Percentiles rank a stretch among this genome's conserved stretches.
These are phyloP conservation scores for Saturnispora silvae DNA, from an alignment of 805 yeast species.

Conservation along the genomic window DNA sequence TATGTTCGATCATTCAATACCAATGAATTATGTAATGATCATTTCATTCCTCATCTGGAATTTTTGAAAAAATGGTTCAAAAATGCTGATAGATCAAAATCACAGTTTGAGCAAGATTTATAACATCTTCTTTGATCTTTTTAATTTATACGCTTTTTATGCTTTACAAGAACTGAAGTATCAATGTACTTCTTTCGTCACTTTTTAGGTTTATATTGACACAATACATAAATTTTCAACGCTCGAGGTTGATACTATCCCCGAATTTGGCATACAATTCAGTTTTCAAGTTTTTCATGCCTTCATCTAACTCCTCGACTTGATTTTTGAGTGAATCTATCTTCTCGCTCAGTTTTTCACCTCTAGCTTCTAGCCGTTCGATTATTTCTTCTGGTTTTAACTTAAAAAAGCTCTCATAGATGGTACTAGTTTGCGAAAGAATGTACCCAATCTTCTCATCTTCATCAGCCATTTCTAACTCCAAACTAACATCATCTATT, in stretches of 20 bases:
- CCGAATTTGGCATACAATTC: slow-evolving; percentile 86
- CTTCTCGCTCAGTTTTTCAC: slow-evolving; percentile 38
- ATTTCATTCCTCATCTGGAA: too few relatives aligned
- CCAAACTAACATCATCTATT: slow-evolving; percentile 75
- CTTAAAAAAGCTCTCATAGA: slow-evolving; percentile 74
- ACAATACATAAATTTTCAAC: too few relatives aligned
- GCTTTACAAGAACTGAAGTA: too few relatives aligned
- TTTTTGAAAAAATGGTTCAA: too few relatives aligned
- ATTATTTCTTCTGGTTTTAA: slow-evolving; percentile 58
- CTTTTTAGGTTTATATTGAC: too few relatives aligned
- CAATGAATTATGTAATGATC: too few relatives aligned
- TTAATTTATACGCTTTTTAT: too few relatives aligned
- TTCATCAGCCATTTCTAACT: slow-evolving; percentile 70
- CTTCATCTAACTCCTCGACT: slow-evolving; percentile 42
- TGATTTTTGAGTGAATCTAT: slow-evolving; percentile 37
- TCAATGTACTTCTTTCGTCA: too few relatives aligned
- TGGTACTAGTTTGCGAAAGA: slow-evolving; percentile 29
- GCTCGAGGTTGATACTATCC: slow-evolving; percentile 74
- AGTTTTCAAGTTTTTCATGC: slow-evolving; percentile 53
- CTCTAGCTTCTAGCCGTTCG: slow-evolving; percentile 55
- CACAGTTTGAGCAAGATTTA: too few relatives aligned
- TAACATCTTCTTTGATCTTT: too few relatives aligned
- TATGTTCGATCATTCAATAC: too few relatives aligned
- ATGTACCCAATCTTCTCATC: slow-evolving; percentile 57
- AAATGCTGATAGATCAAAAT: too few relatives aligned